Evolutionary conservation across 345 rosid genomes (phyloP), one percentile per base, ranked within the genome.

Genomic region (Schrenkiella parvula): DNA sequence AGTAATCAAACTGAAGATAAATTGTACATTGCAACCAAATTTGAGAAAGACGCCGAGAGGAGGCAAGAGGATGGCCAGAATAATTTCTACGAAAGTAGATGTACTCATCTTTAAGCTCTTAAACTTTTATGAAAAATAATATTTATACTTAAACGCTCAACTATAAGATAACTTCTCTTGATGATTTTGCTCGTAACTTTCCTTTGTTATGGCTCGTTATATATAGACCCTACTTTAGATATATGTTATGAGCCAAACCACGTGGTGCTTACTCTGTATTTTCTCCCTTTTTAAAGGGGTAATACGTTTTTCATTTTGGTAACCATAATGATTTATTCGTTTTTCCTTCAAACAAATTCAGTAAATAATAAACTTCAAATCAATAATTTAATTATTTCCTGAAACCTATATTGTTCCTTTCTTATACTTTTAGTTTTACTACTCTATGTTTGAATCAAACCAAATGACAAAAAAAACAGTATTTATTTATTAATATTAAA

Each of bases 11-110:
- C 1, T 57, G 53, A 65, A 64, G 51, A 65, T 29, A 41, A 57
- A 22, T 1, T 66, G 18, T 65, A 75, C 79, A 66, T 55, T 55
- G 82, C 96, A 91, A 15, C 92, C 93, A 60, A 11, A 88, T 75
- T 88, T 91, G 84, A 89, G 89, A 79, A 87, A 91, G 72, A 91
- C 97, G 4, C 96, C 97, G 0, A 91, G 92, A 60, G 97, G 97
- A 48, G 97, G 97, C 86, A 91, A 80, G 66, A 91, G 17, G 77
- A 91, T 84, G 17, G 97, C 97, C 76, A 91, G 51, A 46, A 91
- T 15, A 66, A 87, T 85, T 62, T 91, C 96, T 0, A 89, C 0
- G 85, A 85, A 89, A 1, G 68, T 89, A 7, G 79, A 83, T 25
- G 91, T 80, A 15, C 66, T 37, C 80, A 70, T 76, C 37, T 51